Base-by-base conservation (phyloP, 2,329 filamentous ascomycete genomes). In the Alternaria triticimaculans region DNA sequence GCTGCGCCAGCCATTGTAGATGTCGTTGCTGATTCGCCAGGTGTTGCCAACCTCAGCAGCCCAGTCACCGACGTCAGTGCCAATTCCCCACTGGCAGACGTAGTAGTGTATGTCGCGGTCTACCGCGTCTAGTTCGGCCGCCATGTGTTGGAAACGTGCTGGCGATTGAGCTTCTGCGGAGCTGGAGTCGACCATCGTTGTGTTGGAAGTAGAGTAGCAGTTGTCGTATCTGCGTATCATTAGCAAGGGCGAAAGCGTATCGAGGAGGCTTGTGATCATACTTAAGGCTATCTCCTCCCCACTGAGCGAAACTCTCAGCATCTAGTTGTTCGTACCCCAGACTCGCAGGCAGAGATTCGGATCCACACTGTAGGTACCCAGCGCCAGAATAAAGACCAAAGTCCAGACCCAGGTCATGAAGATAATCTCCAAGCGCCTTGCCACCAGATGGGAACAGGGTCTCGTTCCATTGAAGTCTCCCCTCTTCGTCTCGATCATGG, bases 281-380 rank as follows among this genome's bases (percentile, higher is more conserved):
- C 82, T 88, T 88, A 11, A 88, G 75, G 1, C 71, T 72, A 56
- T 80, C 78, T 10, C 77, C 74, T 10, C 75, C 77, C 78, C 78
- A 80, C 20, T 73, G 69, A 1, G 86, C 85, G 71, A 87, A 89
- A 0, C 86, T 85, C 45, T 83, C 76, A 2, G 88, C 88, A 74
- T 90, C 89, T 15, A 87, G 76, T 2, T 81, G 75, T 68, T 91
- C 88, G 67, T 85, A 83, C 1, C 85, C 87, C 33, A 73, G 50
- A 63, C 71, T 73, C 1, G 83, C 85, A 8, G 85, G 83, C 6
- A 81, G 73, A 37, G 84, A 82, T 2, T 82, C 82, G 6, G 79
- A 82, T 0, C 84, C 84, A 20, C 77, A 79, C 49, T 77, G 72
- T n/a, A 72, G 55, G 10, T 68, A 70, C 2, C 77, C 77, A 14